Evolutionary conservation across 768 basidiomycete species (phyloP), one percentile per base, ranked within the genome.

Genomic region (Exsudoporus frostii): DNA sequence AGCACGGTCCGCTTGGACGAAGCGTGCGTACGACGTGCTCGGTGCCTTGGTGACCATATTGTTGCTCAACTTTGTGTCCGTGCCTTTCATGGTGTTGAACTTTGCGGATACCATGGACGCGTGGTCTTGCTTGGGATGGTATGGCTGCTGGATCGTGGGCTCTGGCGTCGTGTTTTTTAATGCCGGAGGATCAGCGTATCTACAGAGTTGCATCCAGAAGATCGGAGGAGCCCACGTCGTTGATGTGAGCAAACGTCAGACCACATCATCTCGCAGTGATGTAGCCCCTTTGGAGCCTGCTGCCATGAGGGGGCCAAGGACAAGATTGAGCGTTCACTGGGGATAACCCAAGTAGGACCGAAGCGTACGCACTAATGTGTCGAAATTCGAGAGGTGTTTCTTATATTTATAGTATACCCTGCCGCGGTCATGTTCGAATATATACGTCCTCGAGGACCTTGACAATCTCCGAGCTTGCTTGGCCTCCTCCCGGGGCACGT

Each of bases 31-130:
- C 17, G 95, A 98, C 69, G 8, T 90, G 47, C 39, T 77, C 2
- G 90, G 91, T 27, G 86, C 80, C 37, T 32, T 88, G 19, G 38
- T 74, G 34, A 81, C 86, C 19, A 71, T 85, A 48, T 59, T 82
- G 44, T 73, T 90, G 43, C 74, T 93, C 66, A 98, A 98, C 76
- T 98, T 89, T 71, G 66, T 80, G 41, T 83, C 85, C 2, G 77
- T 83, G 2, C 89, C 97, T 0, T 98, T 98, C 81, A 84, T 96
- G 75, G 70, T 98, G 50, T 79, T 92, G 58, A 77, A 77, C 7
- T 74, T 84, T 22, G 61, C 68, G 4, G 73, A 83, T 52, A 89
- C 90, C 1, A 64, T 97, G 52, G 55, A 62, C 10, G 84, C 78
- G 0, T 99, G 92, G 92, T 71, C 74, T 27, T 71, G 76, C 4